Base-by-base conservation (phyloP, 108 stramenopile species). In the Fistulifera pelliculosa region DNA sequence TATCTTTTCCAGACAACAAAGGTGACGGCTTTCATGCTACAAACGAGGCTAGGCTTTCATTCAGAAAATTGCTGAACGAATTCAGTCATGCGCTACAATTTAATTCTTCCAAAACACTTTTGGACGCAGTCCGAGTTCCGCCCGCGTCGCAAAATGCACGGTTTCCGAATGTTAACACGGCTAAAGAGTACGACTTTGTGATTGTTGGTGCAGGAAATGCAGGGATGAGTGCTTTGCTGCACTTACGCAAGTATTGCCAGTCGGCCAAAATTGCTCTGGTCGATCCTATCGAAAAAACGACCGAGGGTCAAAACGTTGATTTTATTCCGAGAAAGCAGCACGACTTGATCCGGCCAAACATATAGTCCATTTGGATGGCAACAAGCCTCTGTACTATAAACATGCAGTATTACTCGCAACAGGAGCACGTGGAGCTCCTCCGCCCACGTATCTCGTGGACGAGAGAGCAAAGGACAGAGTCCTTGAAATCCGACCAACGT, bases 401-500 rank as follows among this genome's bases (percentile, higher is more conserved):
- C 77, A 85, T 66, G 85, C 80, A 24, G 68, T 79, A 27, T 66
- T 91, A 45, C 42, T 91, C 0, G 89, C 89, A 17, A 87, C 85
- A 12, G 89, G 89, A 16, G 66, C 79, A 15, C 73, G 81, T 21
- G 89, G 83, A 16, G 81, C 85, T 35, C 89, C 89, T n/a, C 77
- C 79, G 6, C 89, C 89, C 1, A 19, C 57, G 22, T 71, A 73
- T 17, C 70, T 86, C 15, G 65, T 87, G n/a, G 66, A 84, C 17
- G 47, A 59, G 10, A 60, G 58, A 42, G 63, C 80, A 18, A 27
- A 62, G 27, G 52, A 61, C 10, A 66, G 83, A 18, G 63, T 91
- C 17, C 56, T 91, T 26, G 85, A 87, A 54, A 52, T 91, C 48
- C 62, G 81, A 49, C 58, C 75, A 25, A 76, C 72, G 12, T 67